Conservation (phyloP, 2,329 filamentous ascomycete genomes). For the Beauveria australis region DNA sequence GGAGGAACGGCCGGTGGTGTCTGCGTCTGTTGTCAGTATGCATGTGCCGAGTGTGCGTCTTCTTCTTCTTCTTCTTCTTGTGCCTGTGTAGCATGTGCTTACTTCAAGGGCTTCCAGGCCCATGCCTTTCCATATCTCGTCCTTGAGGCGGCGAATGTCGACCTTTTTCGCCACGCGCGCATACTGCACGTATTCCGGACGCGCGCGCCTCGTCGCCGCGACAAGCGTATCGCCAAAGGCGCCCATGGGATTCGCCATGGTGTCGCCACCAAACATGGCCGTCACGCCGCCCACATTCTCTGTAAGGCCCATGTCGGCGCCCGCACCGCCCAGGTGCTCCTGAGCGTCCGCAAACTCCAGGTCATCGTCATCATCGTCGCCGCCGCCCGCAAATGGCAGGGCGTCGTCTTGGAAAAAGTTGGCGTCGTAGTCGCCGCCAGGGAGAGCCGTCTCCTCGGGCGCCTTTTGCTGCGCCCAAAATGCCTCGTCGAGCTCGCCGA, state of each 20-base stretch:
- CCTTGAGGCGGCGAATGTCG: conserved; percentile 59
- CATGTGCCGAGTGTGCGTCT: neutral
- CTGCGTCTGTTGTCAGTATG: neutral
- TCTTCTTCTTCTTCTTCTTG: neutral
- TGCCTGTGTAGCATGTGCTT: conserved; percentile 19
- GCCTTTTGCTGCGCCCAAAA: conserved; percentile 80
- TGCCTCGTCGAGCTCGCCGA: conserved; percentile 83
- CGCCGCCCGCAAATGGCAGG: conserved; percentile 56
- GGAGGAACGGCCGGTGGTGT: neutral
- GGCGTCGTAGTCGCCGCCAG: conserved; percentile 81
- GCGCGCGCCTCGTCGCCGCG: conserved; percentile 52
- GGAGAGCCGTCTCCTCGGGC: conserved; percentile 49
- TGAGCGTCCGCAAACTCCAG: conserved; percentile 71
- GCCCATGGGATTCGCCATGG: conserved; percentile 30
- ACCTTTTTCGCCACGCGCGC: conserved; percentile 64
- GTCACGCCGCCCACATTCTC: conserved; percentile 41
- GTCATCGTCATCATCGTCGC: conserved; percentile 58
- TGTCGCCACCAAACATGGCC: conserved; percentile 43
- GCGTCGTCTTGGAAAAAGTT: conserved; percentile 95
- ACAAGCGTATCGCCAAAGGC: conserved; percentile 61
- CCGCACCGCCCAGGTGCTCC: conserved; percentile 59
- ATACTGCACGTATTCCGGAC: conserved; percentile 64
- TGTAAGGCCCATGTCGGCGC: conserved; percentile 38
- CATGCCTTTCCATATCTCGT: conserved; percentile 63
- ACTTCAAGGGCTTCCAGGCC: conserved; percentile 46